Evolutionary conservation across 495 filamentous ascomycete species (phyloP), one percentile per base, ranked within the genome.

Genomic region (Xylaria palmicola): DNA sequence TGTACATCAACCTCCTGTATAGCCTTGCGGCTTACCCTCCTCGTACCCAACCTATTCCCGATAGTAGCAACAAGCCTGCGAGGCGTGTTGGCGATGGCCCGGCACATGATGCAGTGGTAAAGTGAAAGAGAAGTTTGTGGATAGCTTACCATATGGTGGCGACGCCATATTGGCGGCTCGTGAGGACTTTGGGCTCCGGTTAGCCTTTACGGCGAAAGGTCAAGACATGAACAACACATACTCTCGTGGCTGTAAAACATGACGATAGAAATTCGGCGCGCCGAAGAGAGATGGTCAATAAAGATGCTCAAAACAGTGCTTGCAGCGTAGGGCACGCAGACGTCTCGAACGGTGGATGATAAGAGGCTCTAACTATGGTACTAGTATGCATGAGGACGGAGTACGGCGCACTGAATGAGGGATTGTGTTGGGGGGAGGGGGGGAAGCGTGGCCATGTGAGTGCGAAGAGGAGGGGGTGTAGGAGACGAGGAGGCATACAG

Each of bases 171-270:
- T 92, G 88, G 41, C 87, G 87, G 45, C 85, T 92, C 5, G 90
- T 96, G 55, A 98, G 86, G 60, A 98, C 92, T 96, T 34, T 12
- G 24, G 60, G 17, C 27, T 5, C 5, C 7, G 62, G 59, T 71
- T 34, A 59, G 44, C 40, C 66, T 67, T 53, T 49, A 61, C 65
- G 59, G 17, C 4, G 43, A 40, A 22, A 17, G 37, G 8, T 24
- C 26, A 37, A 29, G 39, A 47, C 29, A 13, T 44, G 17, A 27
- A 40, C 20, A 32, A 49, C 43, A 69, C 85, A 67, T 78, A 93
- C 92, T 90, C 74, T 95, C 92, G 74, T 94, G 89, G 68, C 89
- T 94, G 74, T 95, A 96, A 68, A 96, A 96, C 92, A 96, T 96
- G 60, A 59, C 72, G 74, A 48, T 24, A 20, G 8, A 2, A 10